Conservation (phyloP, 139 green algal species). For the Chlorokybus atmophyticus region DNA sequence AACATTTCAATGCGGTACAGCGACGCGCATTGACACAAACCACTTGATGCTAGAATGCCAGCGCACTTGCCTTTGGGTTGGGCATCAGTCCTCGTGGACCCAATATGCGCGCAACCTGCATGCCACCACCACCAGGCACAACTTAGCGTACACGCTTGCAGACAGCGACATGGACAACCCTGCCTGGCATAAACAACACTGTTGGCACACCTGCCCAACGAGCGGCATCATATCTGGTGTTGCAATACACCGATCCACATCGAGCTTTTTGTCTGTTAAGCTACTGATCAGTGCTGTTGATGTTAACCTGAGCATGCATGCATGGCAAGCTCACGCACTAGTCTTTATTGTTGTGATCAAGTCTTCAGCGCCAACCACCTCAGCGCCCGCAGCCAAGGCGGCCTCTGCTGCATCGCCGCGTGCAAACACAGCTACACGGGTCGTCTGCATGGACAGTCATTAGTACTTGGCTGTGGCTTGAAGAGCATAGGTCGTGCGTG, state of each 20-base stretch:
- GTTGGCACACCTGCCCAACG: conserved; percentile 36
- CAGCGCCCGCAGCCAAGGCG: conserved; percentile 53
- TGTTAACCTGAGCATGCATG: too few species aligned
- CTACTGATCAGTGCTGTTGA: too few species aligned
- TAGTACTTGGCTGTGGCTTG: background rate
- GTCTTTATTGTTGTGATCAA: conserved; percentile 55
- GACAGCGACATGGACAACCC: background rate
- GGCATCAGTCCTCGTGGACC: conserved; percentile 91
- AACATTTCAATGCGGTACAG: background rate
- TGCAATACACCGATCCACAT: conserved; percentile 27
- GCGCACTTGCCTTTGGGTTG: conserved; percentile 69
- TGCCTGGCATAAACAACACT: background rate
- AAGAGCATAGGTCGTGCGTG: background rate
- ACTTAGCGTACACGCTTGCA: background rate
- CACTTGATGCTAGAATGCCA: background rate
- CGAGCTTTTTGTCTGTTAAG: conserved; percentile 23
- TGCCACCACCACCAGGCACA: background rate
- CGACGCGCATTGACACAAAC: background rate
- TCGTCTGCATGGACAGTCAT: conserved; percentile 4
- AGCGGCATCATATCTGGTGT: conserved; percentile 72
- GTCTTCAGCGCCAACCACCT: conserved; percentile 63
- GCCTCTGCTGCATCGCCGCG: conserved; percentile 43
- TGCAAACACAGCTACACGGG: conserved; percentile 70
- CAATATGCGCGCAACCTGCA: conserved; percentile 57
- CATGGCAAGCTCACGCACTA: too few species aligned